Evolutionary conservation across 768 basidiomycete genomes (phyloP).

Genomic region (Boletus subparvulus): DNA sequence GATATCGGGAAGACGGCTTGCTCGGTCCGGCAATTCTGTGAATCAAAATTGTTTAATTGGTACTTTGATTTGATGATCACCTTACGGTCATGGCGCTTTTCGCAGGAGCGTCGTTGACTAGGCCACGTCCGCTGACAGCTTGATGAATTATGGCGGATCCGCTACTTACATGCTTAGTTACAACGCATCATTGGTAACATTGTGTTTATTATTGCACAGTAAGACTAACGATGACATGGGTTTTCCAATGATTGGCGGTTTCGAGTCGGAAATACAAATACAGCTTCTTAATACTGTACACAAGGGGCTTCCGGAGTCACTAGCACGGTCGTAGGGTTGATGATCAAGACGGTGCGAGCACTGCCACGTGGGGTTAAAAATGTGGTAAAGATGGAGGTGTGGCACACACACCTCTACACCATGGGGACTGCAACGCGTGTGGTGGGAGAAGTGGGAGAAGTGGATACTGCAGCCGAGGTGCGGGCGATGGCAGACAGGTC

Average conservation of each 20-base stretch:
- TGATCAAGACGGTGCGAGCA: neutral
- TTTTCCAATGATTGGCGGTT: neutral
- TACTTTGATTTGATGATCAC: too few relatives aligned
- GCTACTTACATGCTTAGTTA: too few relatives aligned
- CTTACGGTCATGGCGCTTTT: too few relatives aligned
- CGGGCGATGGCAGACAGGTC: constrained; percentile 82
- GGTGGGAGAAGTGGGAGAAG: constrained; percentile 40
- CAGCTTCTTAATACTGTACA: constrained; percentile 15
- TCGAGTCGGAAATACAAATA: constrained; percentile 18
- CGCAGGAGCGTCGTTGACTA: too few relatives aligned
- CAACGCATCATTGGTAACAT: neutral
- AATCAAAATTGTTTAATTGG: too few relatives aligned
- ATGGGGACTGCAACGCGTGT: constrained; percentile 4
- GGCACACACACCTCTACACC: constrained; percentile 21
- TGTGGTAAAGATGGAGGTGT: neutral
- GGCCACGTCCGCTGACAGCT: neutral
- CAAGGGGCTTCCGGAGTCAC: neutral
- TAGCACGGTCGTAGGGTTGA: neutral
- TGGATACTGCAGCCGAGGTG: constrained; percentile 70
- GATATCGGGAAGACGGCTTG: neutral
- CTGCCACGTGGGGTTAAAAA: neutral
- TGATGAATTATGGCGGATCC: neutral
- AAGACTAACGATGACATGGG: neutral
- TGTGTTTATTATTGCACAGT: constrained; percentile 9
- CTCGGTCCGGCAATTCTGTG: neutral